Evolutionary conservation across 2,329 filamentous ascomycete species (phyloP).

Genomic region (Penicillium paneum): DNA sequence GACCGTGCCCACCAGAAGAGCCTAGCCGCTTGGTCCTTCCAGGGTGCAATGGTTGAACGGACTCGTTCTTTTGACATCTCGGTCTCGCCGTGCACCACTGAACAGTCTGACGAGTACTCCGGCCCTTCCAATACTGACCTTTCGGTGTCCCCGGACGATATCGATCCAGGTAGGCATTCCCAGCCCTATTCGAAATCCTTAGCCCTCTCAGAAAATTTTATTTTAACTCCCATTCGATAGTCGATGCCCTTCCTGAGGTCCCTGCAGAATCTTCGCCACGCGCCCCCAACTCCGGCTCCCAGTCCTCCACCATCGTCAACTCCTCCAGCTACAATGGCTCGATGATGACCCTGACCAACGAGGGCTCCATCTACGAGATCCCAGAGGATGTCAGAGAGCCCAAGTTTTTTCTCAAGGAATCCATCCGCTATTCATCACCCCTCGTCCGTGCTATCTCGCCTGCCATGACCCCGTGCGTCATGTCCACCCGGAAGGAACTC

Average conservation of each 20-base stretch:
- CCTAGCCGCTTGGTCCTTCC: slow-evolving; percentile 47
- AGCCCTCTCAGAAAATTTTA: not conserved
- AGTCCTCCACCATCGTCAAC: slow-evolving; percentile 38
- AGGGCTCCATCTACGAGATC: slow-evolving; percentile 21
- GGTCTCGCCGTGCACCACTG: slow-evolving; percentile 39
- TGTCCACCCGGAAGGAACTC: slow-evolving; percentile 25
- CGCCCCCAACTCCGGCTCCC: slow-evolving; percentile 30
- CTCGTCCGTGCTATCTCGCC: slow-evolving; percentile 28
- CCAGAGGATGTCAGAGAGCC: slow-evolving; percentile 31
- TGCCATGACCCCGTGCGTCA: slow-evolving; percentile 15
- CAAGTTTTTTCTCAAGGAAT: slow-evolving; percentile 32
- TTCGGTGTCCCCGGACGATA: slow-evolving; percentile 19
- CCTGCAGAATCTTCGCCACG: slow-evolving; percentile 26
- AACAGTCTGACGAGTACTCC: slow-evolving; percentile 14
- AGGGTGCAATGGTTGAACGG: slow-evolving; percentile 34
- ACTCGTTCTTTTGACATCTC: slow-evolving; percentile 36
- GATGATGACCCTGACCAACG: slow-evolving; percentile 34
- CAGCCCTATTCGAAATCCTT: not conserved
- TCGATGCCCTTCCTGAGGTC: slow-evolving; percentile 11
- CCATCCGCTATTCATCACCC: slow-evolving; percentile 32
- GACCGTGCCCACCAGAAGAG: slow-evolving; percentile 45
- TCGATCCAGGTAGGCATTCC: slow-evolving; percentile 21
- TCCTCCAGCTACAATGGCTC: slow-evolving; percentile 36
- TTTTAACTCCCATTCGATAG: slow-evolving; percentile 8
- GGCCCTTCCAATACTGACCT: slow-evolving; percentile 16